Percentiles rank a stretch among this genome's conserved stretches.
Conservation (phyloP, 352 stramenopile species). For the Phytophthora ramorum region DNA sequence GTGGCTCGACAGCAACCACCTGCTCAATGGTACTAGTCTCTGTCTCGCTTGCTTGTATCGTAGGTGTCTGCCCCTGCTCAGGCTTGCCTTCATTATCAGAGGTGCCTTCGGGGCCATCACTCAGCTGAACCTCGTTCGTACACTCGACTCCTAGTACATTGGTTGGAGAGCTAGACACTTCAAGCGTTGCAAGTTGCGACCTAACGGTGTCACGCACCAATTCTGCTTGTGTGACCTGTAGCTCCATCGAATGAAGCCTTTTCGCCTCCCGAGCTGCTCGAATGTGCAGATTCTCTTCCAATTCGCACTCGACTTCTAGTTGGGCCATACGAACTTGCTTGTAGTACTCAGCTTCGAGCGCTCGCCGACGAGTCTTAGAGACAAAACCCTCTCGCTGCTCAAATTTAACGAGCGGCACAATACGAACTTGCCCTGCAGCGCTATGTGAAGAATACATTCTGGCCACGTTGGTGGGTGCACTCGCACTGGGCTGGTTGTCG, state of each 20-base stretch:
- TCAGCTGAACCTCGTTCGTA: neutral
- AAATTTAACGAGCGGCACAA: conserved; percentile 13
- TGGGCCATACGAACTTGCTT: conserved; percentile 74
- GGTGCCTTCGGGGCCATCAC: neutral
- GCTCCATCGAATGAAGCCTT: conserved; percentile 22
- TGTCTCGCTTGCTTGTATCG: neutral
- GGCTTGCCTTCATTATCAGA: neutral
- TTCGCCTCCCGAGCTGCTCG: conserved; percentile 53
- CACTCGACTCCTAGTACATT: neutral
- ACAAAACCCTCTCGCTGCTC: conserved; percentile 57
- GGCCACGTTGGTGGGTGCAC: neutral
- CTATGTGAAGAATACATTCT: conserved; percentile 8
- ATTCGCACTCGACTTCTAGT: conserved; percentile 73
- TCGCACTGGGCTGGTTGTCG: neutral
- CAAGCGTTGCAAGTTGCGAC: neutral
- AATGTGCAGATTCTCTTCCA: conserved; percentile 80
- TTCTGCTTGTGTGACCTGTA: conserved; percentile 26
- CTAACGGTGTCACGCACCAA: conserved; percentile 3
- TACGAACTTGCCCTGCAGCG: conserved; percentile 28
- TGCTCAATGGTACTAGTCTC: neutral
- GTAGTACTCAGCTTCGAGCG: conserved; percentile 68
- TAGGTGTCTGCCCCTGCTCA: neutral
- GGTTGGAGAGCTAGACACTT: neutral
- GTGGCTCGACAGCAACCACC: neutral
- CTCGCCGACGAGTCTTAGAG: conserved; percentile 54